phyloP scores from a whole-genome alignment of 2,329 filamentous ascomycete species.

The Fusarium torreyae region DNA sequence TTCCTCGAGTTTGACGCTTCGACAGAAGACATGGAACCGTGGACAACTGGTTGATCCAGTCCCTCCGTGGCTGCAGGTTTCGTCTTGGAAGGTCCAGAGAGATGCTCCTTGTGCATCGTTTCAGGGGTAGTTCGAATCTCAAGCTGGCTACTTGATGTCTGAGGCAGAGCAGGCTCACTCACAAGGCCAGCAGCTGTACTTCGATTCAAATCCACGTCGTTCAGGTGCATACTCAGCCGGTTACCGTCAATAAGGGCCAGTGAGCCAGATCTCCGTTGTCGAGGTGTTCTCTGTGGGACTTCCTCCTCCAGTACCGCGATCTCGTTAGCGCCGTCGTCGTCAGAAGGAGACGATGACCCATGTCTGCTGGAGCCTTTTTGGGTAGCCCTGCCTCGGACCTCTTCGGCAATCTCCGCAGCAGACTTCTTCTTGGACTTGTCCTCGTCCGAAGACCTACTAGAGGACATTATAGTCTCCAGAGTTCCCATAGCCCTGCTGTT shows the following conservation, averaged over 20 bases:
- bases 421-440: constrained; percentile 73
- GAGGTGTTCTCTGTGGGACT: constrained; percentile 37
- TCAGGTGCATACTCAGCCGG: constrained; percentile 52
- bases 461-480: constrained; percentile 77
- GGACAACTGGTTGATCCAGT: constrained; percentile 49
- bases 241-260: constrained; percentile 58
- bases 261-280: constrained; percentile 52
- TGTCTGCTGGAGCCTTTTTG: constrained; percentile 55
- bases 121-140: constrained; percentile 60
- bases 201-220: constrained; percentile 52
- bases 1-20: constrained; percentile 46
- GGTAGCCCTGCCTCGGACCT: constrained; percentile 66
- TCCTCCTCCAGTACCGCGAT: constrained; percentile 41
- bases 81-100: constrained; percentile 31
- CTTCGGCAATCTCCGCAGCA: constrained; percentile 69
- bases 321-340: constrained; percentile 50
- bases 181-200: constrained; percentile 62
- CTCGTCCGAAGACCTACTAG: constrained; percentile 75
- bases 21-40: constrained; percentile 49
- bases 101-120: constrained; percentile 45
- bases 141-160: constrained; percentile 68
- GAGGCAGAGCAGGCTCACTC: constrained; percentile 70
- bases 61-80: constrained; percentile 38
- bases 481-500: constrained; percentile 73
- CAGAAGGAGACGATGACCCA: constrained; percentile 53